Evolutionary conservation across 1,284 basidiomycete species (phyloP).

Genomic region (Blastosporella zonata): DNA sequence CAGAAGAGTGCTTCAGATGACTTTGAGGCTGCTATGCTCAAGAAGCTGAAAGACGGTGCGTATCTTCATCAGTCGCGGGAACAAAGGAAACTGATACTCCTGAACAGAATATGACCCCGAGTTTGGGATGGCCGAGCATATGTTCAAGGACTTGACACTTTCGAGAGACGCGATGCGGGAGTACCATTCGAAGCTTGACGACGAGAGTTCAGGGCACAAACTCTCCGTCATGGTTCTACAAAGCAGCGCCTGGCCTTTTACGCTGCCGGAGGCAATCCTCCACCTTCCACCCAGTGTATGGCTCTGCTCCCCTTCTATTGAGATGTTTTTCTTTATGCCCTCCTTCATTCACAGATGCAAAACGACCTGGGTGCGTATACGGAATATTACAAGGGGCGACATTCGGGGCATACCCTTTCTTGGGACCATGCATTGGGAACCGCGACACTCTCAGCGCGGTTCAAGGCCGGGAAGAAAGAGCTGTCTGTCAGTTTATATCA

Average conservation of each 20-base stretch:
- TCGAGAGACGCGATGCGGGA: slow-evolving; percentile 68
- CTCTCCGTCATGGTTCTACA: slow-evolving; percentile 72
- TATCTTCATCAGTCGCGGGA: slow-evolving; percentile 13
- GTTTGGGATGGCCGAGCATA: slow-evolving; percentile 84
- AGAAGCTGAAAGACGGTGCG: slow-evolving; percentile 84
- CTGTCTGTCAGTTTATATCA: slow-evolving; percentile 91
- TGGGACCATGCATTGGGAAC: slow-evolving; percentile 86
- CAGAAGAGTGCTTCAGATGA: slow-evolving; percentile 89
- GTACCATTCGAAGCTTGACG: slow-evolving; percentile 42
- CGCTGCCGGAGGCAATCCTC: slow-evolving; percentile 45
- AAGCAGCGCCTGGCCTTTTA: slow-evolving; percentile 75
- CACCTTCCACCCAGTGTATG: slow-evolving; percentile 53
- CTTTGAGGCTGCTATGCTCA: slow-evolving; percentile 86
- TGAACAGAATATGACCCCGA: slow-evolving; percentile 79
- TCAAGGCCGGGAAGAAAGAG: slow-evolving; percentile 78
- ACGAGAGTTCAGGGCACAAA: slow-evolving; percentile 35
- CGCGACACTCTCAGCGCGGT: slow-evolving; percentile 68
- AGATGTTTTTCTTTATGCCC: neutral
- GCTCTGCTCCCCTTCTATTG: slow-evolving; percentile 18
- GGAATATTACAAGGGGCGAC: slow-evolving; percentile 72
- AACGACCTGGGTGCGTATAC: slow-evolving; percentile 60
- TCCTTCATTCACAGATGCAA: slow-evolving; percentile 57
- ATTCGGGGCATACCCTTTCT: slow-evolving; percentile 68
- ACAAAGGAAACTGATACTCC: neutral
- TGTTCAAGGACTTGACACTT: slow-evolving; percentile 84